Conservation (phyloP, 2,329 filamentous ascomycete species). For the Cladosporium halotolerans region DNA sequence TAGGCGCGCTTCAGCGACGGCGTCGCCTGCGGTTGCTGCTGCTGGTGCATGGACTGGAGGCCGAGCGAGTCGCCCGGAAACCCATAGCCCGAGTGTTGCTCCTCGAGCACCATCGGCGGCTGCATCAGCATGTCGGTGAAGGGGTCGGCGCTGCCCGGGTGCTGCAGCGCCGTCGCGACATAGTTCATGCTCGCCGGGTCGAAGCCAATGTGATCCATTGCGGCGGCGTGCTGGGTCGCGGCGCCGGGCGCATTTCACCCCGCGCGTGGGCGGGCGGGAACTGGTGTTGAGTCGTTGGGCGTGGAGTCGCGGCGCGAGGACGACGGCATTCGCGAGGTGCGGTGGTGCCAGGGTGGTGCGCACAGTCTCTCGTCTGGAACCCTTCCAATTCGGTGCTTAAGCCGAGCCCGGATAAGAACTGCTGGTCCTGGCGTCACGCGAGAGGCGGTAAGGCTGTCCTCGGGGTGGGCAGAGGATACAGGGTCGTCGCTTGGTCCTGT, state of each 20-base stretch:
- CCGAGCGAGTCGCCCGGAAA: constrained; percentile 36
- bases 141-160: constrained; percentile 43
- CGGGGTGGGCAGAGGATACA: no score
- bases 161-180: constrained; percentile 48
- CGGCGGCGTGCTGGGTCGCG: neutral
- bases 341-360: neutral
- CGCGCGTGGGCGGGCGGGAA: neutral
- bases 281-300: no score
- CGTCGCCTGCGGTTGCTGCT: constrained; percentile 10
- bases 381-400: constrained; percentile 5
- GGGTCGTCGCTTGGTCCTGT: no score
- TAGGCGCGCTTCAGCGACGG: constrained; percentile 26
- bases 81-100: constrained; percentile 52
- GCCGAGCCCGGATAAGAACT: constrained; percentile 10
- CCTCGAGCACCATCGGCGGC: constrained; percentile 47
- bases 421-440: neutral
- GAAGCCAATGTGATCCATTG: constrained; percentile 11
- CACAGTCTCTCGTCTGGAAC: constrained; percentile 6
- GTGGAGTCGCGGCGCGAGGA: no score
- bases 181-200: constrained; percentile 45
- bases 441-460: no score
- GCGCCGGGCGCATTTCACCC: neutral
- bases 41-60: constrained; percentile 5
- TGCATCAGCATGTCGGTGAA: constrained; percentile 32
- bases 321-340: neutral